Base-by-base conservation (phyloP, 164 flowering plant species). In the Stephania japonica region DNA sequence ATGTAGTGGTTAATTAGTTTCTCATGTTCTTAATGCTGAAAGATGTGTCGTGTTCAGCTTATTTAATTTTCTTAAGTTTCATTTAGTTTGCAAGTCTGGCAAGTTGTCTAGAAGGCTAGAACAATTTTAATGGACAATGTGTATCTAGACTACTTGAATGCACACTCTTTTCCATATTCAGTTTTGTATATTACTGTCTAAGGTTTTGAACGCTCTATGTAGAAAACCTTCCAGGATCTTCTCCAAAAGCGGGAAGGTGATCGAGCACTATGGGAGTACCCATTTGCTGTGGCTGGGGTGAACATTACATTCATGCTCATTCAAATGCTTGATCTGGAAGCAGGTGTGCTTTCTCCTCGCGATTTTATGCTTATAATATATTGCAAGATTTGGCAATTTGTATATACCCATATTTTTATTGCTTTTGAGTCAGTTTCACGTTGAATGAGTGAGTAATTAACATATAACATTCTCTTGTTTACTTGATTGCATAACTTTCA, bases 201-300 rank as follows among this genome's bases (percentile, higher is more conserved):
- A 68, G 18, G 9, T 6, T 43, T 38, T 12, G 25, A 32, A 73
- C 44, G 43, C 69, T 62, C 25, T 49, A 42, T 85, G 75, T 86
- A 93, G 98, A 89, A 87, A 82, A 79, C 97, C 42, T 93, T 91
- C 75, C 97, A 90, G 79, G 91, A 86, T 84, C 97, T 93, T 80
- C 94, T 93, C 47, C 84, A 78, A 25, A 93, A 93, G 84, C 88
- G 79, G 75, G 98, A 91, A 80, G 98, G 98, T 69, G 91, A 88
- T 66, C 78, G 97, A 41, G 87, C 97, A 5, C 72, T 86, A 69
- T 93, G 97, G 98, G 98, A 93, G 81, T 93, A 93, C 75, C 98
- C 98, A 23, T 93, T 93, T 88, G 98, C 98, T 59, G 97, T 93
- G 23, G 98, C 98, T 80, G 98, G 97, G 76, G 92, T 93, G 63